Percentiles rank a stretch among this genome's conserved stretches.
phyloP scores from a whole-genome alignment of 73 alveolate species.

The Paramecium bursaria region DNA sequence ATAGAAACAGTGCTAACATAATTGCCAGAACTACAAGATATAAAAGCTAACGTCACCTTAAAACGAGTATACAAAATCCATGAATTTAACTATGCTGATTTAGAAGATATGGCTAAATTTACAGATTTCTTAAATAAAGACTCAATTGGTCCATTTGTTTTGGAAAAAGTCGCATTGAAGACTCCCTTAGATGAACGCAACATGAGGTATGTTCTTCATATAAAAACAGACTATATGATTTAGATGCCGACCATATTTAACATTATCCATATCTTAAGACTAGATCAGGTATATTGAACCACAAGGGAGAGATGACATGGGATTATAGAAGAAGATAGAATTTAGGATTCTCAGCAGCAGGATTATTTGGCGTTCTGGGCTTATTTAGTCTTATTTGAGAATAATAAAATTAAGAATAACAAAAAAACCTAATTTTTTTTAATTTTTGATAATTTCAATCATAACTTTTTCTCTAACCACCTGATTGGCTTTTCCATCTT shows the following conservation, averaged over 20 bases:
- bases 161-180: conserved; percentile 13
- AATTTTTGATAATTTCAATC: conserved; percentile 44
- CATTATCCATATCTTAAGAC: conserved; percentile 57
- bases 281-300: conserved; percentile 27
- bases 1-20: conserved; percentile 6
- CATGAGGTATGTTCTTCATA: conserved; percentile 15
- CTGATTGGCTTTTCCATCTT: conserved; percentile 78
- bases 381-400: too few relatives aligned
- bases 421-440: too few relatives aligned
- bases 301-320: conserved; percentile 50
- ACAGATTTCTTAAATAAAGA: conserved; percentile 30
- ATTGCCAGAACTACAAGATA: conserved; percentile 51
- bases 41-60: conserved; percentile 18
- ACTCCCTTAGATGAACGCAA: conserved; percentile 50
- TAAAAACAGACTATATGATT: conserved; percentile 32
- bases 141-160: conserved; percentile 2
- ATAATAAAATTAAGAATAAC: too few relatives aligned
- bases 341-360: conserved; percentile 3
- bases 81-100: conserved; percentile 23
- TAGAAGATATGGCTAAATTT: conserved; percentile 10
- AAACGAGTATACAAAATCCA: not conserved
- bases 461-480: conserved; percentile 54
- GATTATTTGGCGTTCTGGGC: conserved; percentile 27
- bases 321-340: conserved; percentile 25
- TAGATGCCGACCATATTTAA: conserved; percentile 51